Evolutionary conservation across 768 basidiomycete genomes (phyloP), one percentile per base, ranked within the genome.

Genomic region (Botryobasidium botryosum): DNA sequence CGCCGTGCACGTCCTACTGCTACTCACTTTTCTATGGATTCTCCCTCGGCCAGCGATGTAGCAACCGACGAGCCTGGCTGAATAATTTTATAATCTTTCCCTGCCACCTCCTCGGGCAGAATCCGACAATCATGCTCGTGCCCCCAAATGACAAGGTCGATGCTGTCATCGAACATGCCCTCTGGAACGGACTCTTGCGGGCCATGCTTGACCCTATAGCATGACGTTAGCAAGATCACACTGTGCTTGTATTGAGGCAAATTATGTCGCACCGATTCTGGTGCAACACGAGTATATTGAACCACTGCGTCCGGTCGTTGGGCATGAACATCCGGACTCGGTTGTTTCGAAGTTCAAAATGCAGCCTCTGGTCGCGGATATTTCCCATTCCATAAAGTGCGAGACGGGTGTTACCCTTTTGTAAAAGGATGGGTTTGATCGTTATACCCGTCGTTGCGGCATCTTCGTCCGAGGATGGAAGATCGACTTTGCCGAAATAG

Each of bases 91-190:
- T 99, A 99, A 13, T 71, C 71, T 60, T 92, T 91, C 10, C 85
- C 88, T 3, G 86, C 78, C 6, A 99, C 92, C 4, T 76, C 71
- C 55, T 94, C 87, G 1, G 94, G 92, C 2, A 75, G 66, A 44
- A 92, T 83, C 25, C 91, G 75, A 55, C 92, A 97, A 60, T 97
- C 94, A 57, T 99, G 94, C 60, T 99, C 94, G 59, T 99, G 94
- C 5, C 94, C 94, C 94, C 94, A 99, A 2, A 99, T 68, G 5
- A 99, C 85, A 13, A 99, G 70, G 54, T 96, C 77, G 28, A 96
- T 70, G 53, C 77, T 81, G 56, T 99, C 87, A 56, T 97, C 92
- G 53, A 99, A 99, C 76, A 96, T 82, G 49, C 83, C 82, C 55
- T 97, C 94, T 6, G 92, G 90, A 1, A 97, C 91, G 10, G 72